Evolutionary conservation across 257 asterid genomes (phyloP).

Genomic region (Nicotiana benthamiana): DNA sequence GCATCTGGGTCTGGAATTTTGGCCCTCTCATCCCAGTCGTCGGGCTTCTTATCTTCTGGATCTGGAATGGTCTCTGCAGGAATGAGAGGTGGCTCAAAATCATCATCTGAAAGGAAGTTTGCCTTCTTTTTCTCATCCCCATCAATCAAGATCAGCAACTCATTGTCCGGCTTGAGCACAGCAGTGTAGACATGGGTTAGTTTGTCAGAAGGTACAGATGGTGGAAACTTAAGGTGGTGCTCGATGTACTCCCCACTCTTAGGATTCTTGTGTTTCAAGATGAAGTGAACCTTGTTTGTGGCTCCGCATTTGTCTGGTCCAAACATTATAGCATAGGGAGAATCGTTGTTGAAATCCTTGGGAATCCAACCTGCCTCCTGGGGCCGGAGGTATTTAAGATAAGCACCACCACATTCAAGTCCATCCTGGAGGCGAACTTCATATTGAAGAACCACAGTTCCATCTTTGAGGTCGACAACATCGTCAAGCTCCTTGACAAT

Average conservation of each 20-base stretch:
- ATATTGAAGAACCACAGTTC: conserved; percentile 69
- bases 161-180: conserved; percentile 65
- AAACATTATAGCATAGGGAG: conserved; percentile 93
- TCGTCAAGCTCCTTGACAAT: conserved; percentile 73
- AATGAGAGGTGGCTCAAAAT: conserved; percentile 83
- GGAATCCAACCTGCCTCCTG: conserved; percentile 84
- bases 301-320: conserved; percentile 97
- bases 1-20: conserved; percentile 92
- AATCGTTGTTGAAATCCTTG: conserved; percentile 75
- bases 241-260: conserved; percentile 70
- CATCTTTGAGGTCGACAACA: conserved; percentile 57
- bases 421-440: conserved; percentile 93
- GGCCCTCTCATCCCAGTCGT: conserved; percentile 97
- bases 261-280: conserved; percentile 85
- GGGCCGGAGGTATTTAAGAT: conserved; percentile 85
- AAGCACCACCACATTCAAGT: conserved; percentile 98
- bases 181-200: conserved; percentile 96
- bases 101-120: conserved; percentile 64
- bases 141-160: conserved; percentile 64
- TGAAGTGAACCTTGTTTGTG: conserved; percentile 96
- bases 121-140: conserved; percentile 96
- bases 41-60: conserved; percentile 94
- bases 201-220: conserved; percentile 86
- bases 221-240: conserved; percentile 93
- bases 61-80: conserved; percentile 91